These are phyloP conservation scores for Mycosarcoma mackinlayi DNA, from an alignment of 1,284 basidiomycete species.

Conservation along the genomic window DNA sequence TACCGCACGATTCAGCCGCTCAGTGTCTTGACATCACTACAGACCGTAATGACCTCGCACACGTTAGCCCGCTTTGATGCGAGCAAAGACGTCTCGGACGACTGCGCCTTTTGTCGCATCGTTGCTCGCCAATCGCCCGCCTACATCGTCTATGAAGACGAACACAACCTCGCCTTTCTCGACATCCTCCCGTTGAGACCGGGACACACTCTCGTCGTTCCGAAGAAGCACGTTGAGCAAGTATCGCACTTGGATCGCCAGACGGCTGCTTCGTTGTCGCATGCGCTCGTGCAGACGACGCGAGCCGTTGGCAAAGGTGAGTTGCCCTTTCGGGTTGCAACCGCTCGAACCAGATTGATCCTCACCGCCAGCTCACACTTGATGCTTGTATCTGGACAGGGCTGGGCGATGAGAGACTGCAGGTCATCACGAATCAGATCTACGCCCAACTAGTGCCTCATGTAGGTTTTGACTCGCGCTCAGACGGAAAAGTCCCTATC, in stretches of 20 bases:
- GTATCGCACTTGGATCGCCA: constrained; percentile 18
- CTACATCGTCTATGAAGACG: constrained; percentile 69
- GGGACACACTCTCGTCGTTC: constrained; percentile 66
- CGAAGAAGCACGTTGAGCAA: constrained; percentile 42
- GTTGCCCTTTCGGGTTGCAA: constrained; percentile 3
- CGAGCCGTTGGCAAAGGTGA: constrained; percentile 43
- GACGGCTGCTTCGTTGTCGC: constrained; percentile 32
- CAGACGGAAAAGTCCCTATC: too few species aligned
- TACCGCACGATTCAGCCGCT: too few species aligned
- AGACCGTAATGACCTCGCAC: constrained; percentile 51
- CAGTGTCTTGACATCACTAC: too few species aligned
- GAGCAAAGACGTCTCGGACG: constrained; percentile 29
- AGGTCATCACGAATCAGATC: constrained; percentile 72
- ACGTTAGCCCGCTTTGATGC: constrained; percentile 39
- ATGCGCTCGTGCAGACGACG: constrained; percentile 41
- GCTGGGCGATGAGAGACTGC: constrained; percentile 53
- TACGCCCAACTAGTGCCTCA: constrained; percentile 84
- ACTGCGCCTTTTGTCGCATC: constrained; percentile 50
- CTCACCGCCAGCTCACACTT: too few species aligned
- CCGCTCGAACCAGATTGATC: too few species aligned
- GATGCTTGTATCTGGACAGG: too few species aligned
- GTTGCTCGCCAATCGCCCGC: constrained; percentile 21
- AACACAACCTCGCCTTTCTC: constrained; percentile 77
- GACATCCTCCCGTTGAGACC: constrained; percentile 78
- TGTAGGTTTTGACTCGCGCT: constrained; percentile 70